Evolutionary conservation across 495 filamentous ascomycete genomes (phyloP).

Genomic region (Daldinia loculata): DNA sequence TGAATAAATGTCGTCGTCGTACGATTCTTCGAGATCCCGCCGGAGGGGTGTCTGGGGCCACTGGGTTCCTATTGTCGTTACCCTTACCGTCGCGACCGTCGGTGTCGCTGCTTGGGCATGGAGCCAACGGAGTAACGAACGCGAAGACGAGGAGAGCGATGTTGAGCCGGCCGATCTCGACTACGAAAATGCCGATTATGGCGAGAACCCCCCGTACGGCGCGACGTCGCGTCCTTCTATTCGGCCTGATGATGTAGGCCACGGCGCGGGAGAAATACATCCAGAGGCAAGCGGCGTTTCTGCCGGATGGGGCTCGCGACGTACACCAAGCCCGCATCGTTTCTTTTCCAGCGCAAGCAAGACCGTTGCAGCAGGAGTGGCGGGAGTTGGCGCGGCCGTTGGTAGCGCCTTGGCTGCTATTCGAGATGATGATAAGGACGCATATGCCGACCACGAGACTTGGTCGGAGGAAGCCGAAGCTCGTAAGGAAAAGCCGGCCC

Average conservation of each 20-base stretch:
- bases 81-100: constrained; percentile 83
- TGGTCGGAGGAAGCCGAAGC: constrained; percentile 83
- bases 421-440: constrained; percentile 80
- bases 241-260: constrained; percentile 47
- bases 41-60: constrained; percentile 77
- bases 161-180: constrained; percentile 55
- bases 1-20: constrained; percentile 77
- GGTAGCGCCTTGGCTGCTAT: constrained; percentile 85
- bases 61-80: constrained; percentile 86
- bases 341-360: constrained; percentile 81
- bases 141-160: constrained; percentile 65
- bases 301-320: constrained; percentile 74
- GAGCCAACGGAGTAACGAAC: constrained; percentile 81
- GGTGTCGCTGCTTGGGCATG: constrained; percentile 91
- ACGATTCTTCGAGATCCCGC: constrained; percentile 71
- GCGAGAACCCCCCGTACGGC: constrained; percentile 64
- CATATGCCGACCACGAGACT: constrained; percentile 81
- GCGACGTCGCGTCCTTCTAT: constrained; percentile 45
- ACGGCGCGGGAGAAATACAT: constrained; percentile 50
- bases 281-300: constrained; percentile 42
- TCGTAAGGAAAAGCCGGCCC: constrained; percentile 49
- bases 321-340: constrained; percentile 90
- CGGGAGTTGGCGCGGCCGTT: constrained; percentile 82
- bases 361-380: constrained; percentile 78
- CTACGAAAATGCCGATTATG: constrained; percentile 59